These are phyloP conservation scores for Suhomyces kilbournensis DNA, from an alignment of 805 yeast genomes.

Conservation along the genomic window DNA sequence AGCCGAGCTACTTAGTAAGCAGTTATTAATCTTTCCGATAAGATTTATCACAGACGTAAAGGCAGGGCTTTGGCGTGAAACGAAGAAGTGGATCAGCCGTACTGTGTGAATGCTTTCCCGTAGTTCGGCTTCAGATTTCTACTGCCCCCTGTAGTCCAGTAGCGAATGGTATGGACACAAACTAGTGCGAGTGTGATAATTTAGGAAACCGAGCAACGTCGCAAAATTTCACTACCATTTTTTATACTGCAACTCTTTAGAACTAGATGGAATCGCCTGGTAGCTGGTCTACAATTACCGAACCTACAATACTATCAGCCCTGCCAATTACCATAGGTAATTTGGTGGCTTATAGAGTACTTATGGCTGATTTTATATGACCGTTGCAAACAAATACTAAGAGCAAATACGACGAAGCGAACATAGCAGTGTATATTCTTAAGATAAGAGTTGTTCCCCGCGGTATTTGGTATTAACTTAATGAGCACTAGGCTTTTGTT, in stretches of 20 bases:
- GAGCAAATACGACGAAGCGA: not conserved
- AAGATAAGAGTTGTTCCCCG: not conserved
- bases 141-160: not conserved
- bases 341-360: not conserved
- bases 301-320: not conserved
- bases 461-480: not conserved
- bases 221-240: not conserved
- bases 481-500: not conserved
- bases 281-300: not conserved
- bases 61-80: not conserved
- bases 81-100: not conserved
- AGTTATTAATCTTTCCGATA: not conserved
- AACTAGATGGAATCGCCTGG: not conserved
- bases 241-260: not conserved
- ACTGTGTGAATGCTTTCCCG: not conserved
- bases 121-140: too few species aligned
- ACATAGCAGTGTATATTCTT: not conserved
- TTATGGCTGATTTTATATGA: not conserved
- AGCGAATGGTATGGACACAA: not conserved
- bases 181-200: not conserved
- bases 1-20: not conserved
- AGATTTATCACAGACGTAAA: not conserved
- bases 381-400: not conserved
- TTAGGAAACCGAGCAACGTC: not conserved
- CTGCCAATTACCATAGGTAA: not conserved